Conservation (phyloP, 1,284 basidiomycete species). For the Ustilago vetiveriae region DNA sequence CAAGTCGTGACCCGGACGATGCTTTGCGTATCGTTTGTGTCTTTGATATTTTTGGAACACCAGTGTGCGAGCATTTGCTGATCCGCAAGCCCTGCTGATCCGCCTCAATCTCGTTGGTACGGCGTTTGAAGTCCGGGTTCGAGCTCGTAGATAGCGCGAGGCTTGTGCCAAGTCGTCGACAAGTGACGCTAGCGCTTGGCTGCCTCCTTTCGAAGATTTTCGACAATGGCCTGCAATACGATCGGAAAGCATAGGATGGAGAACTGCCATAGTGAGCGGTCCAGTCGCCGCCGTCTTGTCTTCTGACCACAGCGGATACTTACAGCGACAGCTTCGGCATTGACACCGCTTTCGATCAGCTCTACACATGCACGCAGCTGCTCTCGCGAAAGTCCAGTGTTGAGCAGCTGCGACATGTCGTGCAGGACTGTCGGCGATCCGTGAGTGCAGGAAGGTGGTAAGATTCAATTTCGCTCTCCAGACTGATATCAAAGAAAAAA, state of each 20-base stretch:
- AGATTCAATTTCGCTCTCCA: too few species aligned
- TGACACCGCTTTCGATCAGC: slow-evolving; percentile 84
- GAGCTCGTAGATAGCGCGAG: too few species aligned
- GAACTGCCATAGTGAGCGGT: neutral
- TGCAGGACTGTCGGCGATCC: slow-evolving; percentile 74
- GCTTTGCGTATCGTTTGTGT: too few species aligned
- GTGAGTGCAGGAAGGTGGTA: too few species aligned
- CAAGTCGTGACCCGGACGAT: too few species aligned
- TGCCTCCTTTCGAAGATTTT: slow-evolving; percentile 46
- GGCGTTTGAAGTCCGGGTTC: too few species aligned
- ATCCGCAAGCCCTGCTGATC: too few species aligned
- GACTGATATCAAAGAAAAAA: too few species aligned
- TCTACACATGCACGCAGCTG: slow-evolving; percentile 82
- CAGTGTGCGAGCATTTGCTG: too few species aligned
- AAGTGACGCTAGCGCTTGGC: slow-evolving; percentile 11
- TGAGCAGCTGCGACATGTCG: slow-evolving; percentile 82
- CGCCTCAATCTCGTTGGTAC: too few species aligned
- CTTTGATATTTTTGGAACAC: too few species aligned
- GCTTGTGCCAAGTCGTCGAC: neutral
- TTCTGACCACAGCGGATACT: slow-evolving; percentile 67
- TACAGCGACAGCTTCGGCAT: slow-evolving; percentile 85
- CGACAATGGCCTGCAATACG: slow-evolving; percentile 23
- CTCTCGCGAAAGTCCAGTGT: slow-evolving; percentile 82
- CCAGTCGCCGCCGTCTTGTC: neutral
- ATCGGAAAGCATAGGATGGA: neutral